A percentile compares a stretch with the other conserved stretches of the same genome.
These are phyloP conservation scores for Cyanidiococcus yangmingshanensis DNA, from an alignment of 23 red algal species.

Conservation along the genomic window DNA sequence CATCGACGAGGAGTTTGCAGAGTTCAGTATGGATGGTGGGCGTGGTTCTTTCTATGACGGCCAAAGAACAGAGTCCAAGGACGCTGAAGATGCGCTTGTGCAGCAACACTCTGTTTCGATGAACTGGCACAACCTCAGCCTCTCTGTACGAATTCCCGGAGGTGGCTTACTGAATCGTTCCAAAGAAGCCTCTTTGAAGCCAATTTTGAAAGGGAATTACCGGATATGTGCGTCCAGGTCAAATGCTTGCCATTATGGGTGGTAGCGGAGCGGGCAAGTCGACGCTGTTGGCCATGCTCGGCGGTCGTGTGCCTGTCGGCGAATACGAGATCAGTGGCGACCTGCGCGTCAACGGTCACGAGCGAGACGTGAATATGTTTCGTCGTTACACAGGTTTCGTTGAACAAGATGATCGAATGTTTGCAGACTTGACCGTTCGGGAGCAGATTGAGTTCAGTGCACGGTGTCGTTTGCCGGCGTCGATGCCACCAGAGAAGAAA, in stretches of 20 bases:
- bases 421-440: constrained; percentile 86
- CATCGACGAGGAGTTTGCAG: background rate
- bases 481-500: constrained; percentile 47
- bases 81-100: background rate
- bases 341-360: constrained; percentile 68
- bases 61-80: background rate
- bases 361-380: constrained; percentile 52
- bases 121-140: constrained; percentile 9
- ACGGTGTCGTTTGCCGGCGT: constrained; percentile 46
- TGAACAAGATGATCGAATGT: constrained; percentile 78
- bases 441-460: constrained; percentile 79
- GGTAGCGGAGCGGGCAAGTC: constrained; percentile 76
- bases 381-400: constrained; percentile 29
- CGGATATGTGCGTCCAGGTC: constrained; percentile 63
- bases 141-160: background rate
- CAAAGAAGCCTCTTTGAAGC: constrained; percentile 13
- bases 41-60: constrained; percentile 1
- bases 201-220: constrained; percentile 35
- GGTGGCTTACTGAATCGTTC: background rate
- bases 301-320: constrained; percentile 51
- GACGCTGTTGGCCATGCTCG: constrained; percentile 74
- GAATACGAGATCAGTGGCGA: constrained; percentile 43
- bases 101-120: background rate
- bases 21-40: background rate
- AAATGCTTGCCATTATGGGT: constrained; percentile 93